phyloP scores from a whole-genome alignment of 108 stramenopile genomes.

The Nitzschia inconspicua region DNA sequence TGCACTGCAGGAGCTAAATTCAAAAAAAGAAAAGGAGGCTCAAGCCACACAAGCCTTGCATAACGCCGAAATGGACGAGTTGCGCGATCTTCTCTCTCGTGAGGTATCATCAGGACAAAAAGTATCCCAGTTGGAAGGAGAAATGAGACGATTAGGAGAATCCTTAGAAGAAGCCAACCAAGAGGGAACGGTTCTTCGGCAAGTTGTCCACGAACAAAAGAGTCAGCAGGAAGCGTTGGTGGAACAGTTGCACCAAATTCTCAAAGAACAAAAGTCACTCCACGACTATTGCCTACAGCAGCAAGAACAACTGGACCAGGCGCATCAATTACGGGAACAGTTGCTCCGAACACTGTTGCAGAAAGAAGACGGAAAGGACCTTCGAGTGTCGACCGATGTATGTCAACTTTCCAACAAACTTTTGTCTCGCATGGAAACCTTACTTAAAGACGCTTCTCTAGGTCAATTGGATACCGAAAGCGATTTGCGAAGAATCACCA shows the following conservation, averaged over 20 bases:
- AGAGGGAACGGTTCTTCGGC: conserved; percentile 16
- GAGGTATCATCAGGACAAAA: conserved; percentile 37
- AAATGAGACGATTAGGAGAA: conserved; percentile 49
- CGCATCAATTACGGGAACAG: conserved; percentile 33
- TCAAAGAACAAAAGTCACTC: conserved; percentile 31
- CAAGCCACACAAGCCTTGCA: conserved; percentile 2
- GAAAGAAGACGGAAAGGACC: conserved; percentile 32
- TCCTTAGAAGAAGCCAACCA: conserved; percentile 12
- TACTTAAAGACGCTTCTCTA: conserved; percentile 8
- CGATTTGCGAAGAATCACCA: background rate
- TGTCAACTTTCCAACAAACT: conserved; percentile 18
- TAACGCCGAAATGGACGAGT: conserved; percentile 25
- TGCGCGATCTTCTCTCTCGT: conserved; percentile 22
- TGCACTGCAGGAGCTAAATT: conserved; percentile 10
- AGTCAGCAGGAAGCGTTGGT: conserved; percentile 7
- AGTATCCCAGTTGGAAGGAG: conserved; percentile 72
- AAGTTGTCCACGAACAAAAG: conserved; percentile 14
- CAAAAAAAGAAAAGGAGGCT: conserved; percentile 30
- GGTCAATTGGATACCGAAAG: background rate
- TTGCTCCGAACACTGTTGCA: conserved; percentile 36
- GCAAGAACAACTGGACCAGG: conserved; percentile 36
- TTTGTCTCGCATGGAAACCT: conserved; percentile 13
- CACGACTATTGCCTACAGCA: conserved; percentile 30
- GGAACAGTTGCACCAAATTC: conserved; percentile 16
- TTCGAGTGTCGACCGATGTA: conserved; percentile 10